Evolutionary conservation across 2,329 filamentous ascomycete genomes (phyloP).

Genomic region (Teratosphaeriaceae sp.): DNA sequence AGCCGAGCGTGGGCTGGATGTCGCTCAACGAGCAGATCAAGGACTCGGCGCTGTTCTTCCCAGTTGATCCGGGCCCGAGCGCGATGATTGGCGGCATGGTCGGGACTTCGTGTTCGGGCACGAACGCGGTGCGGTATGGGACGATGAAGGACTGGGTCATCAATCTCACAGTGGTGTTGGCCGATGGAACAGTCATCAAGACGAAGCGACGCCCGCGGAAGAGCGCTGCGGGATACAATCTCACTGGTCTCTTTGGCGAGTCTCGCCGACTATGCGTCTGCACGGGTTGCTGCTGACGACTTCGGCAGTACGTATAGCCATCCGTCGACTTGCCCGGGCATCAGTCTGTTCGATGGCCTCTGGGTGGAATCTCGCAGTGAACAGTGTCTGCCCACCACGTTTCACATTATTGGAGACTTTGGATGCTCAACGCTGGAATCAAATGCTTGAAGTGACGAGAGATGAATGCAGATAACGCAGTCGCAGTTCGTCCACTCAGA

Average conservation of each 20-base stretch:
- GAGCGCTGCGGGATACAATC: conserved; percentile 75
- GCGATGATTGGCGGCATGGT: conserved; percentile 81
- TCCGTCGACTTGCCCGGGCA: too few relatives aligned
- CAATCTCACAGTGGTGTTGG: conserved; percentile 72
- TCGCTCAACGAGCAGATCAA: conserved; percentile 71
- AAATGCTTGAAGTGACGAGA: too few relatives aligned
- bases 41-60: conserved; percentile 76
- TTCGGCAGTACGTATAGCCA: too few relatives aligned
- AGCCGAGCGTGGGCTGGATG: conserved; percentile 91
- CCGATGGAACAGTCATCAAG: conserved; percentile 73
- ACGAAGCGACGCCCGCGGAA: conserved; percentile 70
- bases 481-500: too few relatives aligned
- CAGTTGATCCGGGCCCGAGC: conserved; percentile 72
- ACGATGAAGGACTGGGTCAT: conserved; percentile 88
- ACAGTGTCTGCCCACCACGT: too few relatives aligned
- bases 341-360: too few relatives aligned
- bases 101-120: conserved; percentile 66
- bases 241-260: conserved; percentile 72
- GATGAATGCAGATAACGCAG: too few relatives aligned
- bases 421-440: too few relatives aligned
- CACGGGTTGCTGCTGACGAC: too few relatives aligned
- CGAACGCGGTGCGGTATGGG: conserved; percentile 64
- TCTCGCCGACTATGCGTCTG: too few relatives aligned
- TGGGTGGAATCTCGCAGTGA: too few relatives aligned
- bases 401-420: too few relatives aligned